Conservation (phyloP, 1,139 yeast genomes). For the Debaryomycetaceae sp. region DNA sequence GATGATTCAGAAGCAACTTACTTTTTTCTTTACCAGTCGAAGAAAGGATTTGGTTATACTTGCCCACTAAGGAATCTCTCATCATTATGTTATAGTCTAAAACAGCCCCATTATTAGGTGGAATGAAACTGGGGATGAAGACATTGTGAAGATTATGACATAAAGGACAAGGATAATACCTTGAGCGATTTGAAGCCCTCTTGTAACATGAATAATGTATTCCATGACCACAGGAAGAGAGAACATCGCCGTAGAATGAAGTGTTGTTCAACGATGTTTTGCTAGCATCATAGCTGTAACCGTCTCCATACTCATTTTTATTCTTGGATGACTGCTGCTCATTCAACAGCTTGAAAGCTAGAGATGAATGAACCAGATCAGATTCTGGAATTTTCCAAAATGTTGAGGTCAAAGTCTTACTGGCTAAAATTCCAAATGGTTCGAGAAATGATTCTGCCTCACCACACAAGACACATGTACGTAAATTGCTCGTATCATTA, state of each 20-base stretch:
- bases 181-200: conserved; percentile 23
- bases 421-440: conserved; percentile 55
- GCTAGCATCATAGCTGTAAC: conserved; percentile 16
- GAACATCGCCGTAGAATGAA: conserved; percentile 27
- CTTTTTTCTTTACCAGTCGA: conserved; percentile 13
- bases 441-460: conserved; percentile 46
- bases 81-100: conserved; percentile 7
- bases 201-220: conserved; percentile 59
- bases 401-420: conserved; percentile 31
- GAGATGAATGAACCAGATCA: conserved; percentile 7
- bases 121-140: conserved; percentile 42
- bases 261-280: conserved; percentile 9
- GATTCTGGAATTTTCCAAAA: conserved; percentile 49
- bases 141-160: conserved; percentile 53
- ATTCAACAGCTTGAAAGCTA: conserved; percentile 29
- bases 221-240: conserved; percentile 67
- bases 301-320: conserved; percentile 22
- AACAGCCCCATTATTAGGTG: conserved; percentile 16
- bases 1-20: conserved; percentile 6
- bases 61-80: conserved; percentile 11
- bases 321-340: conserved; percentile 10
- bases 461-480: conserved; percentile 67
- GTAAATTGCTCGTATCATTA: conserved; percentile 10
- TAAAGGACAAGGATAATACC: conserved; percentile 55
- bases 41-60: conserved; percentile 18